Evolutionary conservation across 2,329 filamentous ascomycete genomes (phyloP).

Genomic region (Periconia sp.): DNA sequence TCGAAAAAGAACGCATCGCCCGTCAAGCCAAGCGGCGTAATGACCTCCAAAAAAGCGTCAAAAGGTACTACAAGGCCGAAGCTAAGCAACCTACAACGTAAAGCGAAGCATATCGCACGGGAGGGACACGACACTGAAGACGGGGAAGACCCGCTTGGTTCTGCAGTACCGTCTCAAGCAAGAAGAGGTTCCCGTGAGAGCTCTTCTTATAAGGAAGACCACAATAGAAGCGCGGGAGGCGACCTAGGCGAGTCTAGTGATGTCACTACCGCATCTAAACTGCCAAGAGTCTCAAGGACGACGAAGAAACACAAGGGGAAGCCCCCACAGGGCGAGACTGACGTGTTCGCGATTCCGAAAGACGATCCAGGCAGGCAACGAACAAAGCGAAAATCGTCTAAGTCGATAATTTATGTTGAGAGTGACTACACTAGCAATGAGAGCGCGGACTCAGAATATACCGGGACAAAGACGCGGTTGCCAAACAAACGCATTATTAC

Average conservation of each 20-base stretch:
- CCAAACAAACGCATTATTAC: not conserved
- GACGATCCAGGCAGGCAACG: slow-evolving; percentile 5
- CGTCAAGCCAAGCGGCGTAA: not conserved
- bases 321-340: not conserved
- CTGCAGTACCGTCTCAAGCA: too few species aligned
- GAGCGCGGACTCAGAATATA: slow-evolving; percentile 13
- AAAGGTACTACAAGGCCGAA: not conserved
- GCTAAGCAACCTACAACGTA: not conserved
- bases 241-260: too few species aligned
- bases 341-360: slow-evolving; percentile 16
- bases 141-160: slow-evolving; percentile 8
- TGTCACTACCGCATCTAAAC: slow-evolving; percentile 1
- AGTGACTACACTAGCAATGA: slow-evolving; percentile 7
- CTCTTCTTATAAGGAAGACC: too few species aligned
- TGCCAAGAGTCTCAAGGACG: slow-evolving; percentile 7
- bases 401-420: slow-evolving; percentile 14
- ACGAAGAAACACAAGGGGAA: not conserved
- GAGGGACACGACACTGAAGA: slow-evolving; percentile 6
- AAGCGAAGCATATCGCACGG: not conserved
- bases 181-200: too few species aligned
- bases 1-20: slow-evolving; percentile 2
- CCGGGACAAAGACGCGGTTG: slow-evolving; percentile 2
- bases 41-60: not conserved
- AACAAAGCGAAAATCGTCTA: slow-evolving; percentile 5
- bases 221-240: too few species aligned